A percentile compares a stretch with the other conserved stretches of the same genome.
phyloP scores from a whole-genome alignment of 768 basidiomycete genomes.

The Russula brevipes region DNA sequence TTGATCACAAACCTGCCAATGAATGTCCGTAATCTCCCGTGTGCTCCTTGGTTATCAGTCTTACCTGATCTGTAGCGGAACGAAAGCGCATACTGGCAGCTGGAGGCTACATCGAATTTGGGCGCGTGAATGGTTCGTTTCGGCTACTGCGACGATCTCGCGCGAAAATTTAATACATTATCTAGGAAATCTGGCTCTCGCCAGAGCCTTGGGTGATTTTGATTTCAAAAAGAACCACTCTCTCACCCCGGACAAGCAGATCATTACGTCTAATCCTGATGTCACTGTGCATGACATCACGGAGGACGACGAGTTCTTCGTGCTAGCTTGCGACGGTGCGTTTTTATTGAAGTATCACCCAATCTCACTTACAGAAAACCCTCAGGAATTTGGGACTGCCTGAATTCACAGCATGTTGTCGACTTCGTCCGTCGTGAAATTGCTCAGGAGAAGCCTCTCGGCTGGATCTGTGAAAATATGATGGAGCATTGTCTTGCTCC shows the following conservation, averaged over 20 bases:
- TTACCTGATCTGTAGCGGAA: slow-evolving; percentile 51
- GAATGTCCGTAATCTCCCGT: slow-evolving; percentile 47
- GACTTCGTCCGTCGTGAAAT: slow-evolving; percentile 82
- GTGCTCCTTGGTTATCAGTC: slow-evolving; percentile 5
- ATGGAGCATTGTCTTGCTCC: slow-evolving; percentile 94
- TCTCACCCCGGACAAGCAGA: slow-evolving; percentile 80
- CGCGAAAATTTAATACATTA: slow-evolving; percentile 1
- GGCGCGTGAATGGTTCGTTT: slow-evolving; percentile 84
- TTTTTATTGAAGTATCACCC: slow-evolving; percentile 9
- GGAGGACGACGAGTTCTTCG: slow-evolving; percentile 90
- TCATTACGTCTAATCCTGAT: slow-evolving; percentile 94
- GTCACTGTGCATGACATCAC: slow-evolving; percentile 75
- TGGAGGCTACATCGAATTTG: slow-evolving; percentile 94
- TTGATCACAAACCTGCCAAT: slow-evolving; percentile 93
- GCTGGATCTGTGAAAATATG: slow-evolving; percentile 83
- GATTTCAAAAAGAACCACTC: slow-evolving; percentile 94
- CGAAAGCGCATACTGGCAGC: slow-evolving; percentile 80
- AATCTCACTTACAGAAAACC: slow-evolving; percentile 14
- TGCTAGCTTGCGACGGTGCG: slow-evolving; percentile 96
- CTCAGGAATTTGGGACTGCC: slow-evolving; percentile 98
- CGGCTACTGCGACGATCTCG: background rate
- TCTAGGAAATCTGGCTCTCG: slow-evolving; percentile 89
- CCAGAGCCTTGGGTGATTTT: slow-evolving; percentile 94
- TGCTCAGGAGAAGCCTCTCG: slow-evolving; percentile 68
- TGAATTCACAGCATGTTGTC: slow-evolving; percentile 87